Percentiles rank a stretch among this genome's conserved stretches.
These are phyloP conservation scores for Coniosporium apollinis DNA, from an alignment of 495 filamentous ascomycete species.

Conservation along the genomic window DNA sequence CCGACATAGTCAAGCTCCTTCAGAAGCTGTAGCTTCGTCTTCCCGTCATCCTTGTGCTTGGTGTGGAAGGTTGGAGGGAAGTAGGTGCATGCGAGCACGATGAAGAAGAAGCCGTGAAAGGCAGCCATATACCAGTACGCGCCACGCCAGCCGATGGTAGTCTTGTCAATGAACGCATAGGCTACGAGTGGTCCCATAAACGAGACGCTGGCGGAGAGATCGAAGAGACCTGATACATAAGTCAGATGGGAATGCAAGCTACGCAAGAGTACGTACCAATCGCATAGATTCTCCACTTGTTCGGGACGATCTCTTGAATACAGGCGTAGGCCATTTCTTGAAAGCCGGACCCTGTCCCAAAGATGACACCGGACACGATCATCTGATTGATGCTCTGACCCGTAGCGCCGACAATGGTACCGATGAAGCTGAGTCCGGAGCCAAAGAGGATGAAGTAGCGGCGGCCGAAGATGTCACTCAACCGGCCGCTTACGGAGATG, in stretches of 20 bases:
- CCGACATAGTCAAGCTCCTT: constrained; percentile 11
- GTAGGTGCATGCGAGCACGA: no score
- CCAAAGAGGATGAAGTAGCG: constrained; percentile 7
- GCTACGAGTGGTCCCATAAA: constrained; percentile 4
- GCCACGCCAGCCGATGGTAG: constrained; percentile 3
- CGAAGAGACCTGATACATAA: no score
- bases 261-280: no score
- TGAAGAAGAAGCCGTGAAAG: constrained; percentile 6
- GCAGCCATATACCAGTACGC: constrained; percentile 3
- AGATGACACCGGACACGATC: constrained; percentile 8
- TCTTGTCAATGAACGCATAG: constrained; percentile 1
- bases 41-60: constrained; percentile 6
- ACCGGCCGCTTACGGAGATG: constrained; percentile 8
- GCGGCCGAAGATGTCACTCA: constrained; percentile 6
- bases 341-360: constrained; percentile 8
- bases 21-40: constrained; percentile 10
- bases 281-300: constrained; percentile 2
- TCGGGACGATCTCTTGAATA: constrained; percentile 10
- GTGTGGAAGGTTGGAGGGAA: constrained; percentile 8
- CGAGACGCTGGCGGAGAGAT: constrained; percentile 1
- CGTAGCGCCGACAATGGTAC: constrained; percentile 9
- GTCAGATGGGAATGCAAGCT: no score
- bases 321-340: constrained; percentile 8
- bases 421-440: constrained; percentile 4
- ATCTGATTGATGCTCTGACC: constrained; percentile 10